A percentile compares a stretch with the other conserved stretches of the same genome.
Evolutionary conservation across 163 green algal genomes (phyloP).

Genomic region (Chlorella variabilis): DNA sequence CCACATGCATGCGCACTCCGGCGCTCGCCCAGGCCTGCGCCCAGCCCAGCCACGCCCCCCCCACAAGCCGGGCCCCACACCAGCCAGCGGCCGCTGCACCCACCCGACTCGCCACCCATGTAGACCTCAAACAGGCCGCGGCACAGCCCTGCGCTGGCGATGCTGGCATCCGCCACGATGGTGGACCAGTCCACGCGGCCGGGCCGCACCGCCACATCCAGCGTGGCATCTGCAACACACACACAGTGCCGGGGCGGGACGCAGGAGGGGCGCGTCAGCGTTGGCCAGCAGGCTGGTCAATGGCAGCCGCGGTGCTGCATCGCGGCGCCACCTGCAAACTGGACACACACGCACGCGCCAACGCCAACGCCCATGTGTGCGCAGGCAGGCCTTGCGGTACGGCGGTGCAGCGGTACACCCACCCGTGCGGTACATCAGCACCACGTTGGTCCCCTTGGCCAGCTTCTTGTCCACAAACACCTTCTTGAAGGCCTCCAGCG

Average conservation of each 20-base stretch:
- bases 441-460: constrained; percentile 59
- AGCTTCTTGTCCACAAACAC: constrained; percentile 59
- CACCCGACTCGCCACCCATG: constrained; percentile 49
- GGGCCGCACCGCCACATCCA: constrained; percentile 53
- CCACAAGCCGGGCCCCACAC: not conserved
- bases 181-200: constrained; percentile 18
- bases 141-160: constrained; percentile 56
- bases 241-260: not conserved
- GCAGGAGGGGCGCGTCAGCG: no score
- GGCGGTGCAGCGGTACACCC: not conserved
- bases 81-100: constrained; percentile 28
- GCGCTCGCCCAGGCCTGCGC: no score
- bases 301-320: not conserved
- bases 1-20: no score
- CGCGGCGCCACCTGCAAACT: no score
- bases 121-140: constrained; percentile 65
- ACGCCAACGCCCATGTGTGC: not conserved
- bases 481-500: constrained; percentile 64
- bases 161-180: constrained; percentile 42
- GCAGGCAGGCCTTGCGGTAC: not conserved
- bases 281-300: not conserved
- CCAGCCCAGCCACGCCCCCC: not conserved
- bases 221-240: constrained; percentile 36
- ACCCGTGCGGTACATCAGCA: constrained; percentile 54
- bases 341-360: not conserved